A percentile compares a stretch with the other conserved stretches of the same genome.
These are phyloP conservation scores for Beauveria sp. DNA, from an alignment of 2,329 filamentous ascomycete species.

Conservation along the genomic window DNA sequence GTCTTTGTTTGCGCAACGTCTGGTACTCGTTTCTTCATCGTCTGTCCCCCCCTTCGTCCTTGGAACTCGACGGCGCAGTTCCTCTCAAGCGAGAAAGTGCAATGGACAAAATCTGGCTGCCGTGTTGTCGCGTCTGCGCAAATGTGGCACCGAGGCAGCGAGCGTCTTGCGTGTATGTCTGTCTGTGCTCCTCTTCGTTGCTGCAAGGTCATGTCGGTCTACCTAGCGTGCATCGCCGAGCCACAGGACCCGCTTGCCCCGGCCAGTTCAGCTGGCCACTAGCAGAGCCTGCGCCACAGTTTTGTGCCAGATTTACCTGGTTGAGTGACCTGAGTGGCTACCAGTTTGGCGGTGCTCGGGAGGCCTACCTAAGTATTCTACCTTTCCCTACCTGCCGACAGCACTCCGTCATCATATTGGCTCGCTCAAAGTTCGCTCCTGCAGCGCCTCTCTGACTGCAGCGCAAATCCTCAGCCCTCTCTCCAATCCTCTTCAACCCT, in stretches of 20 bases:
- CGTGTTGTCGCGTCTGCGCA: neutral
- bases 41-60: slow-evolving; percentile 34
- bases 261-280: slow-evolving; percentile 46
- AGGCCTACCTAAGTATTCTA: neutral
- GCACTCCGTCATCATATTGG: neutral
- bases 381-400: neutral
- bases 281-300: slow-evolving; percentile 31
- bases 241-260: slow-evolving; percentile 27
- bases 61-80: neutral
- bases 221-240: slow-evolving; percentile 5
- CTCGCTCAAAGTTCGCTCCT: neutral
- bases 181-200: neutral
- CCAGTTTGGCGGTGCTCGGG: neutral
- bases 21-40: slow-evolving; percentile 19
- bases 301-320: neutral
- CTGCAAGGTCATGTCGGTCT: neutral
- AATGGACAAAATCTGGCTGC: neutral
- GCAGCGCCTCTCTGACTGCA: slow-evolving; percentile 1
- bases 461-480: neutral
- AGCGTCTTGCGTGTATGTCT: neutral
- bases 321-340: neutral
- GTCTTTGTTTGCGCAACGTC: slow-evolving; percentile 18
- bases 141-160: slow-evolving; percentile 4
- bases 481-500: too few species aligned
- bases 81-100: neutral